Percentiles rank a stretch among this genome's conserved stretches.
Evolutionary conservation across 345 rosid genomes (phyloP).

Genomic region (Lenwebbia sp.): DNA sequence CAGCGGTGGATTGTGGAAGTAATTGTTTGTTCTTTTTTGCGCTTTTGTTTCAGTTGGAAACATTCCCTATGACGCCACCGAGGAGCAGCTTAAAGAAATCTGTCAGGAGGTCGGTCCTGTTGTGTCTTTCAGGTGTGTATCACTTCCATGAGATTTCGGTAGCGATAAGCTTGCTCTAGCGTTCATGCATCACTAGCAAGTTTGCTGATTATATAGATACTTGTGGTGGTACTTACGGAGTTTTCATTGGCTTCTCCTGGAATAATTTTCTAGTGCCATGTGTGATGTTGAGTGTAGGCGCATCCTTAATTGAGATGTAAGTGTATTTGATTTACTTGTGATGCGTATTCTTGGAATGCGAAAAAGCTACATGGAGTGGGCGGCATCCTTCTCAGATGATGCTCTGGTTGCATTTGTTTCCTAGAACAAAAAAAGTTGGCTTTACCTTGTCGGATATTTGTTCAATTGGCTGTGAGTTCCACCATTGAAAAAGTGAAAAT

Average conservation of each 20-base stretch:
- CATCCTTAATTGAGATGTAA: not conserved
- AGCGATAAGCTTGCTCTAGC: not conserved
- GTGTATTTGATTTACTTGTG: not conserved
- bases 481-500: not conserved
- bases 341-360: not conserved
- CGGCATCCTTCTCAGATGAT: not conserved
- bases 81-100: conserved; percentile 94
- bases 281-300: not conserved
- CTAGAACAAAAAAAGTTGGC: not conserved
- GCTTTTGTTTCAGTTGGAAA: conserved; percentile 64
- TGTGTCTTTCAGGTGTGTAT: conserved; percentile 85
- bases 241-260: not conserved
- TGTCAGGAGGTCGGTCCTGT: conserved; percentile 98
- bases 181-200: not conserved
- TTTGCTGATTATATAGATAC: not conserved
- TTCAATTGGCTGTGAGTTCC: not conserved
- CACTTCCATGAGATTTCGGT: not conserved
- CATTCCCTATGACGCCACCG: conserved; percentile 96
- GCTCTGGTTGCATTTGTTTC: not conserved
- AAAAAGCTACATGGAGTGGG: not conserved
- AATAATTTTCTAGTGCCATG: not conserved
- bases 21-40: not conserved
- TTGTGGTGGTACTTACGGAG: not conserved
- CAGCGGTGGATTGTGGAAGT: not conserved
- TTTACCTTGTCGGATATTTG: not conserved